These are phyloP conservation scores for Chenopodium quinoa DNA, from an alignment of 148 eudicot genomes.

Conservation along the genomic window DNA sequence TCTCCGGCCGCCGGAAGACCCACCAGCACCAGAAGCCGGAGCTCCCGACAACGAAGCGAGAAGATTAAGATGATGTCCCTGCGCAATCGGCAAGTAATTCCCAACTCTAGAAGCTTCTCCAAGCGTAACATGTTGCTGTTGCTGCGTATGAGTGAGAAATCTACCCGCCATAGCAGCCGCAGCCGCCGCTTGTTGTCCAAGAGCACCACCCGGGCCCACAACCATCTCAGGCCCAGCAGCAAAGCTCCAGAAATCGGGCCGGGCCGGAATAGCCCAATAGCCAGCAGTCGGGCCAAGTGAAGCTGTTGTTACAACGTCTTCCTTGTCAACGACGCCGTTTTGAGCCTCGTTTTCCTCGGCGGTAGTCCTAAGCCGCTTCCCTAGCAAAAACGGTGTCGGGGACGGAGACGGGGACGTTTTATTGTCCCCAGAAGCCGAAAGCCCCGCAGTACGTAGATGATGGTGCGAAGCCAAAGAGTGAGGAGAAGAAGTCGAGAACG, in stretches of 20 bases:
- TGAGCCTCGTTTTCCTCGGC: conserved; percentile 32
- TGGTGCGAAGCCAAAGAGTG: conserved; percentile 20
- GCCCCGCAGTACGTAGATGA: neutral
- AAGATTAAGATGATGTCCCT: conserved; percentile 69
- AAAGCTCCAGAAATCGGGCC: conserved; percentile 88
- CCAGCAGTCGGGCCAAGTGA: conserved; percentile 40
- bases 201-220: conserved; percentile 35
- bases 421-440: neutral
- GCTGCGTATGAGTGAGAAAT: conserved; percentile 34
- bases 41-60: conserved; percentile 78
- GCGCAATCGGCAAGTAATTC: conserved; percentile 60
- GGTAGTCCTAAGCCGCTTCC: conserved; percentile 50
- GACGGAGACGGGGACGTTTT: conserved; percentile 21
- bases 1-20: conserved; percentile 34
- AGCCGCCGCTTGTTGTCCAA: conserved; percentile 29
- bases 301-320: conserved; percentile 26
- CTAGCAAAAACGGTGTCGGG: conserved; percentile 60
- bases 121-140: conserved; percentile 22
- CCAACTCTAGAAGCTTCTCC: conserved; percentile 79
- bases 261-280: conserved; percentile 70
- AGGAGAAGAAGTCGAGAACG: conserved; percentile 52
- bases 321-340: conserved; percentile 36
- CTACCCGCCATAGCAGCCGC: conserved; percentile 38
- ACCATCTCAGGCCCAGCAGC: conserved; percentile 67
- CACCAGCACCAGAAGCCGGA: conserved; percentile 31